phyloP scores from a whole-genome alignment of 768 basidiomycete genomes.

The Calocera cornea region DNA sequence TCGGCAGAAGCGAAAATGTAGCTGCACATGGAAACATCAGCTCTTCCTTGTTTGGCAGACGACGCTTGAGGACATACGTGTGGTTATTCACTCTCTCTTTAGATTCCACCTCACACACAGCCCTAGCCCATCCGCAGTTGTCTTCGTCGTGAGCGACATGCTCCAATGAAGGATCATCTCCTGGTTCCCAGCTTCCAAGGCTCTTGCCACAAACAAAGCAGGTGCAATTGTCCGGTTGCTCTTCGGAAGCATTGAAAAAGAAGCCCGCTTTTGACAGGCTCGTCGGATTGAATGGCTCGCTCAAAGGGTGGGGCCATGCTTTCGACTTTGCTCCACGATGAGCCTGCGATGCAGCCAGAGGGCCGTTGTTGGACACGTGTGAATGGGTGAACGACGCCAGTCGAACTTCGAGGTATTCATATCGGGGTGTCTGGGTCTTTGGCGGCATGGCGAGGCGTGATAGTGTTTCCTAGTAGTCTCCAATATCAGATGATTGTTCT shows the following conservation, averaged over 20 bases:
- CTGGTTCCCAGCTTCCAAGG: conserved; percentile 69
- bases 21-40: conserved; percentile 25
- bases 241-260: conserved; percentile 57
- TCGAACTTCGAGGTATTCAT: conserved; percentile 35
- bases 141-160: conserved; percentile 55
- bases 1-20: conserved; percentile 44
- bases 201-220: conserved; percentile 79
- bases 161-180: conserved; percentile 76
- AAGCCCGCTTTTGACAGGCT: conserved; percentile 82
- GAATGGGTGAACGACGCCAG: conserved; percentile 56
- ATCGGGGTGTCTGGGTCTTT: background rate
- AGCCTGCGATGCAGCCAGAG: conserved; percentile 22
- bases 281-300: conserved; percentile 54
- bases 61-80: background rate
- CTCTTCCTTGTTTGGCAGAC: background rate
- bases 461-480: too few species aligned
- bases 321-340: conserved; percentile 33
- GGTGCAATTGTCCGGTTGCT: conserved; percentile 58
- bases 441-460: background rate
- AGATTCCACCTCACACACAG: background rate
- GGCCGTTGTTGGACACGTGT: conserved; percentile 28
- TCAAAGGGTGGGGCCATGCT: conserved; percentile 57
- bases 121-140: conserved; percentile 33
- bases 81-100: background rate
- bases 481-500: background rate